Conservation (phyloP, 2,329 filamentous ascomycete genomes). For the Cercospora citrullina region DNA sequence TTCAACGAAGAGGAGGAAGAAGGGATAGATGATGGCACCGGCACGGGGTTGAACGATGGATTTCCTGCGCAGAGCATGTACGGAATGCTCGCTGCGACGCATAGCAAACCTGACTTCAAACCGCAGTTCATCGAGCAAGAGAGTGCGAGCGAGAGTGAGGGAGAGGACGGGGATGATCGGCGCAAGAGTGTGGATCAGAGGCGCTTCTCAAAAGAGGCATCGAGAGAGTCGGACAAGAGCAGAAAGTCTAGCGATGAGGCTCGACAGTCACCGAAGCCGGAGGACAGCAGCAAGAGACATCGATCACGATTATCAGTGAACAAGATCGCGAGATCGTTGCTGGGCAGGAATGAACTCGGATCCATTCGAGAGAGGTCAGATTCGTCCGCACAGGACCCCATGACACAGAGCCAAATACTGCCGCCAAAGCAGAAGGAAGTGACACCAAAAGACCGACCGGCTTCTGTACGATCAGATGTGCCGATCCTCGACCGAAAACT, state of each 20-base stretch:
- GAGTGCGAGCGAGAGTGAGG: conserved; percentile 70
- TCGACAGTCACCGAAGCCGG: conserved; percentile 8
- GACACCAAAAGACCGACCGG: conserved; percentile 26
- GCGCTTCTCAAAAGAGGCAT: conserved; percentile 5
- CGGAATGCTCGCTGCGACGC: conserved; percentile 84
- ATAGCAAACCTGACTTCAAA: conserved; percentile 78
- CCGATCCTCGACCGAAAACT: conserved; percentile 74
- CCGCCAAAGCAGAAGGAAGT: conserved; percentile 27
- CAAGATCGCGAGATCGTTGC: conserved; percentile 64
- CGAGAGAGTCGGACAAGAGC: conserved; percentile 5
- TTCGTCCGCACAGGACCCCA: conserved; percentile 32
- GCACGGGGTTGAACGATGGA: conserved; percentile 29
- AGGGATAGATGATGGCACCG: conserved; percentile 26
- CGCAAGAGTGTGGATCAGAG: conserved; percentile 15
- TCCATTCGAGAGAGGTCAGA: conserved; percentile 45
- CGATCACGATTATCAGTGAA: conserved; percentile 62
- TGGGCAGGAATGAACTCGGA: conserved; percentile 42
- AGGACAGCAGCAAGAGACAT: conserved; percentile 41
- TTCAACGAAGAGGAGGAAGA: conserved; percentile 23
- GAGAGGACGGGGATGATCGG: conserved; percentile 27
- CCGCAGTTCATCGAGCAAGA: conserved; percentile 58
- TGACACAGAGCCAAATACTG: conserved; percentile 38
- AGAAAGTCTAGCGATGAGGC: conserved; percentile 2
- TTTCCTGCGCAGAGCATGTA: conserved; percentile 96
- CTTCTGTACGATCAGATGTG: conserved; percentile 53